phyloP scores from a whole-genome alignment of 805 yeast species.

The Metschnikowia cubensis region DNA sequence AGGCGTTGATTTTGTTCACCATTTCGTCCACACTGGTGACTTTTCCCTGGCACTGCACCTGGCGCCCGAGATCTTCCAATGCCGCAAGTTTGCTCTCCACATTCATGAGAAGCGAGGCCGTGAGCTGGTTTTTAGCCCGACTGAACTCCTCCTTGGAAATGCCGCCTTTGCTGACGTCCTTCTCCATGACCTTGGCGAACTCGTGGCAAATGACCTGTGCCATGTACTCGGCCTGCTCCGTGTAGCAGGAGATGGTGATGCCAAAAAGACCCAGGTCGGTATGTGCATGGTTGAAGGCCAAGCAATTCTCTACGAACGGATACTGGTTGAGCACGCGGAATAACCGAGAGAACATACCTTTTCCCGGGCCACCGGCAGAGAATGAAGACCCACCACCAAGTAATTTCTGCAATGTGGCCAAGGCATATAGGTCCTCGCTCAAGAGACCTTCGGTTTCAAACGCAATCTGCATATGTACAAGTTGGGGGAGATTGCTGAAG shows the following conservation, averaged over 20 bases:
- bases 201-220: constrained; percentile 67
- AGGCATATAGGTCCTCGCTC: constrained; percentile 83
- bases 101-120: constrained; percentile 85
- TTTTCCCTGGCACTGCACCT: constrained; percentile 77
- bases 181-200: constrained; percentile 33
- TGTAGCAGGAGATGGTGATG: constrained; percentile 76
- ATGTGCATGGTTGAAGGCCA: constrained; percentile 85
- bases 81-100: constrained; percentile 91
- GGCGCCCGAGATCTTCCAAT: constrained; percentile 93
- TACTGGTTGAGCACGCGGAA: constrained; percentile 88
- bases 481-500: constrained; percentile 58
- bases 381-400: constrained; percentile 97
- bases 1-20: constrained; percentile 68
- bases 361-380: constrained; percentile 98
- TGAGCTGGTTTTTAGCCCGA: constrained; percentile 89
- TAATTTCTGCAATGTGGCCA: constrained; percentile 84
- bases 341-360: constrained; percentile 94
- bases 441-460: constrained; percentile 84
- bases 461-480: constrained; percentile 80
- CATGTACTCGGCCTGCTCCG: constrained; percentile 79
- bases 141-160: constrained; percentile 68
- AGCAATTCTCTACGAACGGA: constrained; percentile 85
- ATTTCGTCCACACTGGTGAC: constrained; percentile 75
- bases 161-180: constrained; percentile 45
- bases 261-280: constrained; percentile 91